Evolutionary conservation across 2,329 filamentous ascomycete species (phyloP).

Genomic region (Xylariomycetidae sp.): DNA sequence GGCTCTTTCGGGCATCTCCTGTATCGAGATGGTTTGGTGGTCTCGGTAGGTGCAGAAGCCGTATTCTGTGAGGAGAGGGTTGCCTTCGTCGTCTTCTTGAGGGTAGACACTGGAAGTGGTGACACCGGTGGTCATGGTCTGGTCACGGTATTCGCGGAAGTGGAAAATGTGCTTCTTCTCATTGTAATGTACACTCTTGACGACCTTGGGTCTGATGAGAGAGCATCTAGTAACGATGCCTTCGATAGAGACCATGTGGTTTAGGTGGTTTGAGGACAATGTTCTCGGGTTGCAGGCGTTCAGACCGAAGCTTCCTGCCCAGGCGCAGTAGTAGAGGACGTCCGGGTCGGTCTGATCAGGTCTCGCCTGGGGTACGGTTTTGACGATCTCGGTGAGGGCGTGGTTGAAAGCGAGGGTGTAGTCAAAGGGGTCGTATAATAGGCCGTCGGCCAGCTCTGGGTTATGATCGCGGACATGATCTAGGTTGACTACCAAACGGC

Average conservation of each 20-base stretch:
- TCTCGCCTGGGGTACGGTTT: slow-evolving; percentile 70
- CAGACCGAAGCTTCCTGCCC: slow-evolving; percentile 90
- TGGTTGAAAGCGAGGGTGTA: slow-evolving; percentile 83
- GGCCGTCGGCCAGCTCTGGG: slow-evolving; percentile 68
- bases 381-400: slow-evolving; percentile 83
- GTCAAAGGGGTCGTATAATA: slow-evolving; percentile 84
- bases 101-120: slow-evolving; percentile 91
- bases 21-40: slow-evolving; percentile 95
- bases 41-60: slow-evolving; percentile 94
- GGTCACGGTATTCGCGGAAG: slow-evolving; percentile 86
- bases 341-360: slow-evolving; percentile 74
- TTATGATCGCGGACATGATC: slow-evolving; percentile 91
- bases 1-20: slow-evolving; percentile 97
- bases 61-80: slow-evolving; percentile 90
- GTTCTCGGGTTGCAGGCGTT: slow-evolving; percentile 93
- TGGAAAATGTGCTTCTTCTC: slow-evolving; percentile 83
- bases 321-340: slow-evolving; percentile 93
- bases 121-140: slow-evolving; percentile 92
- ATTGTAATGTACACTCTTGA: slow-evolving; percentile 96
- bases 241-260: slow-evolving; percentile 95
- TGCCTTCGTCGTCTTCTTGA: slow-evolving; percentile 87
- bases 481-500: slow-evolving; percentile 67
- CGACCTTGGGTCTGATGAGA: slow-evolving; percentile 91
- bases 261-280: slow-evolving; percentile 81
- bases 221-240: slow-evolving; percentile 97